Conservation (phyloP, 345 rosid genomes). For the Angophora floribunda region DNA sequence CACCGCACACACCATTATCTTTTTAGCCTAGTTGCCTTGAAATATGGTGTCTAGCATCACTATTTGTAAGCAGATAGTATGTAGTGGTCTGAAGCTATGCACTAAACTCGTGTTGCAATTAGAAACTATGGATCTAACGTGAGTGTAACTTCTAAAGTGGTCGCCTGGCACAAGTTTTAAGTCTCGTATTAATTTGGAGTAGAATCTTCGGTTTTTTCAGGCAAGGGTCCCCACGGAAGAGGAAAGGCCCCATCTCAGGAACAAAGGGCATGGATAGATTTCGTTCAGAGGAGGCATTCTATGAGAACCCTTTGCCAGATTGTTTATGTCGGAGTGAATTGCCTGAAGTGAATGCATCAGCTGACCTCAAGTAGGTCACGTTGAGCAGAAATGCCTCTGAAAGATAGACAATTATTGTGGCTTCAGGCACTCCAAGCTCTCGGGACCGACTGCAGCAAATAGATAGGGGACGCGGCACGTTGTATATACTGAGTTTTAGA, state of each 20-base stretch:
- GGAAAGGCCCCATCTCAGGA: conserved; percentile 80
- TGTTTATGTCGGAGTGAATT: conserved; percentile 61
- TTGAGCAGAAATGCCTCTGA: neutral
- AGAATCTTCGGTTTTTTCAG: conserved; percentile 10
- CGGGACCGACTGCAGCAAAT: neutral
- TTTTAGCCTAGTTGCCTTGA: neutral
- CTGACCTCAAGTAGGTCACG: neutral
- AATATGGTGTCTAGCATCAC: neutral
- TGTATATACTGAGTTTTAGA: neutral
- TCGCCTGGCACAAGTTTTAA: neutral
- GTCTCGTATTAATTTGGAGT: neutral
- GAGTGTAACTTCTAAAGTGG: neutral
- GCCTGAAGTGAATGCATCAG: neutral
- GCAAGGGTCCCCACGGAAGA: conserved; percentile 84
- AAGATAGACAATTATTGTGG: neutral
- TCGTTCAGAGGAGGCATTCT: conserved; percentile 87
- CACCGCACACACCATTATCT: neutral
- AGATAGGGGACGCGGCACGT: neutral
- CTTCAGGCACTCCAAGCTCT: neutral
- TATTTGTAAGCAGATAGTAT: neutral
- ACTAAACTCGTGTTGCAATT: neutral
- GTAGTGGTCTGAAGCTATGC: neutral
- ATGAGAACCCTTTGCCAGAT: conserved; percentile 83
- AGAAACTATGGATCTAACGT: neutral
- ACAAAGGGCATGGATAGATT: conserved; percentile 79